A percentile compares a stretch with the other conserved stretches of the same genome.
phyloP scores from a whole-genome alignment of 2,329 filamentous ascomycete species.

The Sporothrix variecibatus region DNA sequence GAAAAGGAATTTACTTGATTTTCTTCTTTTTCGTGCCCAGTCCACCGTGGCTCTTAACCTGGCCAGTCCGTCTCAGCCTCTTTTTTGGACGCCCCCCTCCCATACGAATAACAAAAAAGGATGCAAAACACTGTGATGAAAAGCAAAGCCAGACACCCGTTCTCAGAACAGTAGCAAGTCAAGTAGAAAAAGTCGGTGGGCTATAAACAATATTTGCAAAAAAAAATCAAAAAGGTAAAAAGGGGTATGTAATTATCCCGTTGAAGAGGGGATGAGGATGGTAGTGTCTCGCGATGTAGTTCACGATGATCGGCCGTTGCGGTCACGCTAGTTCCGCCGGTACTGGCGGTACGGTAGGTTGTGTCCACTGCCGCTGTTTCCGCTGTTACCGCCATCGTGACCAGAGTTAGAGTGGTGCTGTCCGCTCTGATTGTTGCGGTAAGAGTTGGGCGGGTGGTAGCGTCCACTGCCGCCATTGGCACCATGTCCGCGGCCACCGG shows the following conservation, averaged over 20 bases:
- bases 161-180: not conserved
- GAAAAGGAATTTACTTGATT: not conserved
- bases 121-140: not conserved
- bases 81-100: slow-evolving; percentile 8
- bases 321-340: slow-evolving; percentile 13
- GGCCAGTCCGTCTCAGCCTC: not conserved
- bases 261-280: too few relatives aligned
- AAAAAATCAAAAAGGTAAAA: not conserved
- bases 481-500: not conserved
- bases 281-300: not conserved
- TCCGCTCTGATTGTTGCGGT: slow-evolving; percentile 5
- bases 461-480: slow-evolving; percentile 8
- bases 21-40: not conserved
- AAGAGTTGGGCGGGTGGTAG: slow-evolving; percentile 17
- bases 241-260: not conserved
- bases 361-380: not conserved
- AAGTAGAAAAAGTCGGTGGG: not conserved
- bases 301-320: not conserved
- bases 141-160: not conserved
- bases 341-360: slow-evolving; percentile 16
- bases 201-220: not conserved
- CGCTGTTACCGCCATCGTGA: not conserved
- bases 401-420: not conserved
- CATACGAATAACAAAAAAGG: not conserved
- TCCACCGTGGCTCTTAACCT: not conserved